A percentile compares a stretch with the other conserved stretches of the same genome.
phyloP scores from a whole-genome alignment of 2,329 filamentous ascomycete species.

The Didymosphaeria variabile region DNA sequence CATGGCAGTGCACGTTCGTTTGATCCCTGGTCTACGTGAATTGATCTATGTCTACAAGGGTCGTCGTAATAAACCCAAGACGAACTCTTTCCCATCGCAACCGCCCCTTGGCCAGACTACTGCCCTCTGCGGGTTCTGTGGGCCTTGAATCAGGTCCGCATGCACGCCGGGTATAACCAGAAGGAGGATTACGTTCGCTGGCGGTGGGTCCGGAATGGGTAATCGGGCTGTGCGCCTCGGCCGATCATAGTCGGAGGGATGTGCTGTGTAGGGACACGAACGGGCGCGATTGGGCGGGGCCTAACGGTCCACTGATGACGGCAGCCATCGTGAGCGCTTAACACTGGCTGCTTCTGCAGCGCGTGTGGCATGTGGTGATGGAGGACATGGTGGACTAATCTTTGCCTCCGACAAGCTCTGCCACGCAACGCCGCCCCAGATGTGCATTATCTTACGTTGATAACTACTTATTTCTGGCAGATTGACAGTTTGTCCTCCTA shows the following conservation, averaged over 20 bases:
- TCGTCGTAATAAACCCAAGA: neutral
- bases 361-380: neutral
- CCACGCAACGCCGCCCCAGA: neutral
- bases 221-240: neutral
- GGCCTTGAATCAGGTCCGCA: neutral
- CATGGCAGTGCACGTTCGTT: neutral
- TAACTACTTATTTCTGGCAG: neutral
- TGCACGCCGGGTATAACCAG: slow-evolving; percentile 1
- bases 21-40: neutral
- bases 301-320: neutral
- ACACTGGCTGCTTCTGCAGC: neutral
- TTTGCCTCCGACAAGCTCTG: neutral
- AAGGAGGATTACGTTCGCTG: neutral
- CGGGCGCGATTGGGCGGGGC: neutral
- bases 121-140: neutral
- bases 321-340: neutral
- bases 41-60: neutral
- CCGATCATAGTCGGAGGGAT: neutral
- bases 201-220: neutral
- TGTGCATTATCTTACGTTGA: neutral
- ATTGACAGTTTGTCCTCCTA: neutral
- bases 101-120: neutral
- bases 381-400: neutral
- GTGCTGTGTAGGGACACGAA: neutral
- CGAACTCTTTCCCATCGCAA: neutral